Evolutionary conservation across 2,329 filamentous ascomycete genomes (phyloP), one percentile per base, ranked within the genome.

Genomic region (Fusarium mangiferae): DNA sequence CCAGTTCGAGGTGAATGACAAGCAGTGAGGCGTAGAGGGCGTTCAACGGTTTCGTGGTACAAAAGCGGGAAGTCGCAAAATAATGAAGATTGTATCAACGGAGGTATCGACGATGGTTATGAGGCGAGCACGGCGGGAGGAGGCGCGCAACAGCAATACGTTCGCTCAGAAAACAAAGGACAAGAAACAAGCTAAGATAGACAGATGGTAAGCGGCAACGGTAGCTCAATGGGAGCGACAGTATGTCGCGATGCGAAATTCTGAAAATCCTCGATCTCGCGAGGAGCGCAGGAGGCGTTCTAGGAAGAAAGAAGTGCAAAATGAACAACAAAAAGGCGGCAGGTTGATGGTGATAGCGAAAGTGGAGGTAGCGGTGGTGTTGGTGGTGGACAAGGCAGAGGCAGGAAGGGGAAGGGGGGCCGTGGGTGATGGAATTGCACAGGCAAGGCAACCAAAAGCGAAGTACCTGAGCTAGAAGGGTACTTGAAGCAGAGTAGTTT

Each of bases 321-420:
- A 70, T 45, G 45, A 59, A 68, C 55, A 66, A 67, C 72, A 73
- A 62, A 55, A 54, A 60, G 73, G 48, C 58, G 73, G 56, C 72
- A 73, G 74, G 63, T 65, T 60, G 72, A 72, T 74, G 68, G 71
- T 75, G 67, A 72, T 74, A 74, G 66, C 52, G 66, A 66, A 68
- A 74, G 69, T 75, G 72, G 59, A 73, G 73, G 62, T 70, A 62
- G 58, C 60, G 62, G 72, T 44, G 45, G 61, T 67, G 54, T 66
- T 67, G 56, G 59, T 75, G 72, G 64, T 67, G 61, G 73, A 59
- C 68, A 66, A 70, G 71, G 61, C 62, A 65, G 60, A 59, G 41
- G 66, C 64, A 58, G 60, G 74, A 75, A 76, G 64, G 71, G 68
- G 52, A 76, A 66, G 71, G 63, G 72, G 59, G 59, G 56, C 58